Evolutionary conservation across 1,139 yeast genomes (phyloP), one percentile per base, ranked within the genome.

Genomic region (Lodderomyces elongisporus): DNA sequence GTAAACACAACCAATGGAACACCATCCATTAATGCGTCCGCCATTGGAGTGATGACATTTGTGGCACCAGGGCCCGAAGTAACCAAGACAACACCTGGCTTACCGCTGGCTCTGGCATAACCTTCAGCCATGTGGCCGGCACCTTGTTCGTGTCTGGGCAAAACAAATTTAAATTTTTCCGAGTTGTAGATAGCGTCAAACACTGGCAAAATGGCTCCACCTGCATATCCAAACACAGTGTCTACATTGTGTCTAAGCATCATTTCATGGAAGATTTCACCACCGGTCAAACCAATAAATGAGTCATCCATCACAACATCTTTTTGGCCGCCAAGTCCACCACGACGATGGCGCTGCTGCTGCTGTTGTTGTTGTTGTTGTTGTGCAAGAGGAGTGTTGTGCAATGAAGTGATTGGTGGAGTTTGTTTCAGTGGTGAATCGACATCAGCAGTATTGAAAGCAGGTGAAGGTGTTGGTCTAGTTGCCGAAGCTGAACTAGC

Each of bases 101-200:
- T 91, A 39, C 98, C 98, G 35, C 75, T 64, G 23, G 95, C 98
- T 48, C 94, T 74, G 37, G 98, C 97, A 51, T 91, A 91, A 42
- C 98, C 98, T 66, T 91, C 97, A 35, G 98, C 98, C 98, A 91
- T 91, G 62, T 91, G 98, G 33, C 98, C 98, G 15, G 98, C 98
- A 60, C 98, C 98, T 66, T 91, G 98, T 62, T 91, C 98, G 58
- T 91, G 98, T 54, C 95, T 78, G 34, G 98, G 98, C 48, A 91
- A 70, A 38, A 91, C 85, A 58, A 91, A 91, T 47, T 80, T 79
- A 70, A 91, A 89, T 52, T 83, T 77, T 38, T 83, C 81, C 12
- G 96, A 85, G 66, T 89, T 84, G 70, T 84, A 85, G 50, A 91
- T 91, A 47, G 97, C 98, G 57, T 91, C 98, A 55, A 84, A 91